Base-by-base conservation (phyloP, 116 monocot genomes). In the Thalassia testudinum region DNA sequence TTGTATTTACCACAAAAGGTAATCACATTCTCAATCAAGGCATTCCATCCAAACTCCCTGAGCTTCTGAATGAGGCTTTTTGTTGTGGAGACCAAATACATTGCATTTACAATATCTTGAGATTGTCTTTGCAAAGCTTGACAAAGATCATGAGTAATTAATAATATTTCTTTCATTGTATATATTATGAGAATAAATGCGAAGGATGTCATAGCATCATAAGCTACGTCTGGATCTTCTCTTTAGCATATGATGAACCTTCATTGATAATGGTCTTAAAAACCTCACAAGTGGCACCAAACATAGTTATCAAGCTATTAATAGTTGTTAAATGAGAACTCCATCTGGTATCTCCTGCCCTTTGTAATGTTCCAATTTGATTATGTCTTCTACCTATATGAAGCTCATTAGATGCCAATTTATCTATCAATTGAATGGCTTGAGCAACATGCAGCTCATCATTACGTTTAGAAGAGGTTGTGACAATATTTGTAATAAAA, bases 371-470 rank as follows among this genome's bases (percentile, higher is more conserved):
- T n/a, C 15, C 3, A 3, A 45, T 45, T 20, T 62, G 56, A 56
- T 69, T 55, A 5, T 42, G 1, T 10, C 47, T 16, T 16, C 11
- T 54, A 0, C 56, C 37, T 8, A 10, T 62, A 19, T 69, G 53
- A 50, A 69, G 14, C 40, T 56, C 49, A 40, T 50, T 28, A 62
- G 49, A 28, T 13, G 30, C 27, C 2, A 61, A 5, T 16, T 40
- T n/a, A 3, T 56, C 7, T 13, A 8, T 1, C 12, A 62, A 56
- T 5, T 69, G 17, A 34, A 0, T 2, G 14, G 18, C 42, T 29
- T 62, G 55, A 27, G 26, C 55, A 56, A 1, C 56, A 40, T 62
- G 37, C 21, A 69, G 37, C 20, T 68, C 40, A 49, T 56, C 61
- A 24, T 60, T n/a, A n/a, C n/a, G n/a, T n/a, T n/a, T n/a, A n/a